phyloP scores from a whole-genome alignment of 331 rosid species.

The Malus hybrid region DNA sequence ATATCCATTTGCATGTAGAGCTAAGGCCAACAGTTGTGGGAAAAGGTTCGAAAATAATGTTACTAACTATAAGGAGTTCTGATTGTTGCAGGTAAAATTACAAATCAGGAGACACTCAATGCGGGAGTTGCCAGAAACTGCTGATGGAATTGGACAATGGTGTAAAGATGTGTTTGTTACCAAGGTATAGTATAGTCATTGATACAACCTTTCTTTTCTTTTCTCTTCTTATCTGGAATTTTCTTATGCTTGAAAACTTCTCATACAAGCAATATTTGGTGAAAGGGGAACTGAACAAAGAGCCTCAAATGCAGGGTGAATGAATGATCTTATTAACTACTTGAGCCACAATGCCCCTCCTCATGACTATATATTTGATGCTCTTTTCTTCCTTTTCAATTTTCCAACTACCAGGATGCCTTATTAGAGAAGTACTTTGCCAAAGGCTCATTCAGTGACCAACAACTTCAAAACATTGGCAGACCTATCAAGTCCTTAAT shows the following conservation, averaged over 20 bases:
- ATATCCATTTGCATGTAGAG: neutral
- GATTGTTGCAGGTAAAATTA: conserved; percentile 49
- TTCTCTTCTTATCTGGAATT: neutral
- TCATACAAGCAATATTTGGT: neutral
- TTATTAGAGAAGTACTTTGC: conserved; percentile 52
- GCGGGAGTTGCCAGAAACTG: conserved; percentile 71
- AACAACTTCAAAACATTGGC: conserved; percentile 29
- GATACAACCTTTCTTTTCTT: neutral
- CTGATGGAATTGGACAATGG: conserved; percentile 72
- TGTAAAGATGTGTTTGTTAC: conserved; percentile 63
- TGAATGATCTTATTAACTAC: neutral
- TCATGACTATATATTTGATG: neutral
- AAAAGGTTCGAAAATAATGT: neutral
- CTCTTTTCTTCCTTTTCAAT: neutral
- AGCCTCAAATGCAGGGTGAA: neutral
- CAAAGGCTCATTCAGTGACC: conserved; percentile 52
- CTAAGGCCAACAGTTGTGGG: neutral
- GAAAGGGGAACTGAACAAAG: neutral
- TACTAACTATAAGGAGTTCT: neutral
- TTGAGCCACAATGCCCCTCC: neutral
- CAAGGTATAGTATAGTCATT: conserved; percentile 41
- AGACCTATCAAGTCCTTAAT: conserved; percentile 53
- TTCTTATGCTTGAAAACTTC: neutral
- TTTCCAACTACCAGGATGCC: conserved; percentile 46
- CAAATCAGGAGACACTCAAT: conserved; percentile 57